Evolutionary conservation across 352 stramenopile genomes (phyloP), one percentile per base, ranked within the genome.

Genomic region (Phytophthora meadii): DNA sequence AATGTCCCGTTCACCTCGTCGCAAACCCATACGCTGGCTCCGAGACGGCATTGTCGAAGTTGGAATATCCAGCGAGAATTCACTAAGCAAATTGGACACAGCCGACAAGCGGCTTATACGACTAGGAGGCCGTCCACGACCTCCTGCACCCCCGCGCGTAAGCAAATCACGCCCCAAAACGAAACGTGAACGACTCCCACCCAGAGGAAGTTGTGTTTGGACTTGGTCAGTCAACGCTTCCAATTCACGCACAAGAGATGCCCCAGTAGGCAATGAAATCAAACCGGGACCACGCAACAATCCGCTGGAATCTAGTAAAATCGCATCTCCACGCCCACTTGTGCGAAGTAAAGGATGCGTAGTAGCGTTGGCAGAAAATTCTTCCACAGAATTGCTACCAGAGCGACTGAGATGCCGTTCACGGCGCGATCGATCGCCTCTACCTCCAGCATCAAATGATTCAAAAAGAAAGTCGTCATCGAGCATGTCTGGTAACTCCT

Each of bases 21-120:
- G 82, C 52, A 89, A 70, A 34, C 67, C 65, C 14, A 81, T 41
- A 47, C 83, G 82, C 8, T 76, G 66, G 12, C 51, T 54, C 12
- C 71, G 62, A 24, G 72, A 72, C 28, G 62, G 68, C 41, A 79
- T 46, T 42, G 55, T 57, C 10, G 78, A 79, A 7, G 70, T 75
- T 7, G 84, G 84, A 28, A 93, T 87, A 47, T 94, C 85, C 14
- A 95, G 65, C 6, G 87, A 93, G 56, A 95, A 93, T 36, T 95
- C 87, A 30, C 82, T 94, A 15, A 95, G 67, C 28, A 95, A 46
- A 50, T 93, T 92, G 0, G 85, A 92, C 5, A 93, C 76, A 11
- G 84, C 71, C 32, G 85, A 89, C 47, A 92, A 65, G 15, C 82
- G 76, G 53, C 84, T 93, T 22, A 62, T 82, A 57, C 57, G 87